A percentile compares a stretch with the other conserved stretches of the same genome.
These are phyloP conservation scores for Immersiella caudata DNA, from an alignment of 495 filamentous ascomycete genomes.

Conservation along the genomic window DNA sequence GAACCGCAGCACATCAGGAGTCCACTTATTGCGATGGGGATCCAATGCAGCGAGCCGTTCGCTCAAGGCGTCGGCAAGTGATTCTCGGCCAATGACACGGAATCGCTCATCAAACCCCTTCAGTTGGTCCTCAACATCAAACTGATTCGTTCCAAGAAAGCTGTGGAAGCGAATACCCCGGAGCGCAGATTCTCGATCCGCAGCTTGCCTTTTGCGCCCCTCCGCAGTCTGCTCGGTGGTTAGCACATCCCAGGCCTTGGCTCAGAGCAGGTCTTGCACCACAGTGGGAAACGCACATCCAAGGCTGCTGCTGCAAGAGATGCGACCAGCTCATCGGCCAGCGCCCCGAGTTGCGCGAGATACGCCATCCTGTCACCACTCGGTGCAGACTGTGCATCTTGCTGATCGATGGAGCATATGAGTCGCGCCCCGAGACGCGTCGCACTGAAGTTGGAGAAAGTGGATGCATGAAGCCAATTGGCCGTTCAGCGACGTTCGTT, in stretches of 20 bases:
- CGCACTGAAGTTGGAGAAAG: background rate
- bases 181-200: constrained; percentile 52
- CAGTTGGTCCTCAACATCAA: constrained; percentile 72
- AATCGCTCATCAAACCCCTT: constrained; percentile 90
- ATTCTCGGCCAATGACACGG: constrained; percentile 73
- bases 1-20: constrained; percentile 78
- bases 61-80: constrained; percentile 75
- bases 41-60: constrained; percentile 64
- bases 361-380: constrained; percentile 48
- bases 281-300: constrained; percentile 17
- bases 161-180: constrained; percentile 60
- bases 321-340: constrained; percentile 59
- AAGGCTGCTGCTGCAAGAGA: constrained; percentile 41
- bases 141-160: constrained; percentile 82
- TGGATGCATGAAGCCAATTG: background rate
- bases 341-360: constrained; percentile 47
- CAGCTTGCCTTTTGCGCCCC: constrained; percentile 51
- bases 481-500: background rate
- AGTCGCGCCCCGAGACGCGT: background rate
- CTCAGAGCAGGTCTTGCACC: background rate
- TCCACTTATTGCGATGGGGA: constrained; percentile 56
- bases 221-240: constrained; percentile 32
- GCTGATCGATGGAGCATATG: background rate
- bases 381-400: constrained; percentile 22
- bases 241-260: background rate